Base-by-base conservation (phyloP, 2,329 filamentous ascomycete species). In the Nigrospora osmanthi region DNA sequence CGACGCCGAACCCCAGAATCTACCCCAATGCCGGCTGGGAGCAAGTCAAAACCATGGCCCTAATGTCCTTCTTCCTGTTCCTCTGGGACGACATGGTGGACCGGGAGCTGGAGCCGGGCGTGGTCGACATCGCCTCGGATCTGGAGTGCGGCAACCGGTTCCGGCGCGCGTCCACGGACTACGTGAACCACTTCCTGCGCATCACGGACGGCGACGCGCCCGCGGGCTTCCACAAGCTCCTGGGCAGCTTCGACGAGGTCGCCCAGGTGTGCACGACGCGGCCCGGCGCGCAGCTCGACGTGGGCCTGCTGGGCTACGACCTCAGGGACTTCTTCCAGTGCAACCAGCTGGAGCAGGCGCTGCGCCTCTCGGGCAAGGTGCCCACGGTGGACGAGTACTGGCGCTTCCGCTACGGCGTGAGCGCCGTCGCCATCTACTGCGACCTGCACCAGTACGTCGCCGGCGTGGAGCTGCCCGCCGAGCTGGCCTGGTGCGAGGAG, bases 21-120 rank as follows among this genome's bases (percentile, higher is more conserved):
- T 54, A 54, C 34, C 52, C 52, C 13, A 45, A 40, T 23, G 45
- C 48, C 9, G 48, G 40, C 11, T 46, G 51, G 30, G 52, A 54
- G 12, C 44, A 44, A 30, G 38, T 54, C 14, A 47, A 50, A 42
- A 52, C 48, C 11, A 54, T 54, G 48, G 52, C 43, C 15, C 31
- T 53, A 3, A 39, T 54, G 15, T 49, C 46, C 16, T 46, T 52
- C 36, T 45, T 46, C 16, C 47, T 52, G 17, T 54, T 54, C 30
- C 49, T 53, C 7, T 51, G 52, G 31, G 52, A 54, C 35, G 52
- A 54, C 36, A 49, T 49, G 10, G 49, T 53, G 14, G 52, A 54
- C 38, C 52, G 50, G 47, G 49, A 50, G 35, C 49, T 52, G 36
- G 49, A 52, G 6, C 35, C 46, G 28, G 44, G 46, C 6, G 40